Percentiles rank a stretch among this genome's conserved stretches.
phyloP scores from a whole-genome alignment of 192 early-diverging fungal genomes.

The Chytriomyces sp. region DNA sequence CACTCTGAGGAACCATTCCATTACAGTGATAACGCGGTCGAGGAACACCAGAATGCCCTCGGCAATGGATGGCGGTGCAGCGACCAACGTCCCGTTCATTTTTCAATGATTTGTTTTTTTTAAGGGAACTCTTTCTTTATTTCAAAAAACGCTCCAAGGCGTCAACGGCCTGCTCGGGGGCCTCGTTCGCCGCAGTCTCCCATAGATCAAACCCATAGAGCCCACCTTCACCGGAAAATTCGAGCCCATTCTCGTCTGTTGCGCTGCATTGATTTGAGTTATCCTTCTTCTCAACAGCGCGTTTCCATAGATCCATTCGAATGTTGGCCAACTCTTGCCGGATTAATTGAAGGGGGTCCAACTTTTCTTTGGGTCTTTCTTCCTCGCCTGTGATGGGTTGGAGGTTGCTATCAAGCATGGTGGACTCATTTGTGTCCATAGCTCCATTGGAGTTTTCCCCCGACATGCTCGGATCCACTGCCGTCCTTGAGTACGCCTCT shows the following conservation, averaged over 20 bases:
- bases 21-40: too few species aligned
- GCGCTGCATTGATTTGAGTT: not conserved
- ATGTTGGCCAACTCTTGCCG: not conserved
- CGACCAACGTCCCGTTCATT: too few species aligned
- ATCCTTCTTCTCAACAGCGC: not conserved
- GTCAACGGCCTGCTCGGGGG: not conserved
- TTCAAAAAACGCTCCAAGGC: not conserved
- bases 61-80: too few species aligned
- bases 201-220: conserved; percentile 9
- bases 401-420: not conserved
- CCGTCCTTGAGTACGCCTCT: not conserved
- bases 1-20: too few species aligned
- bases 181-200: not conserved
- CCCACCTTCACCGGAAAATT: not conserved
- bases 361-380: not conserved
- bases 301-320: conserved; percentile 23
- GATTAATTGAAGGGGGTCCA: not conserved
- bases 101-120: not conserved
- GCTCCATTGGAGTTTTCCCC: not conserved
- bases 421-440: not conserved
- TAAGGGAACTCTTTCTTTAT: not conserved
- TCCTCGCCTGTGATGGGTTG: not conserved
- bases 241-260: conserved; percentile 10
- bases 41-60: too few species aligned
- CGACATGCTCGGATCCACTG: not conserved